Conservation (phyloP, 1,284 basidiomycete genomes). For the Cutaneotrichosporon spelunceum region DNA sequence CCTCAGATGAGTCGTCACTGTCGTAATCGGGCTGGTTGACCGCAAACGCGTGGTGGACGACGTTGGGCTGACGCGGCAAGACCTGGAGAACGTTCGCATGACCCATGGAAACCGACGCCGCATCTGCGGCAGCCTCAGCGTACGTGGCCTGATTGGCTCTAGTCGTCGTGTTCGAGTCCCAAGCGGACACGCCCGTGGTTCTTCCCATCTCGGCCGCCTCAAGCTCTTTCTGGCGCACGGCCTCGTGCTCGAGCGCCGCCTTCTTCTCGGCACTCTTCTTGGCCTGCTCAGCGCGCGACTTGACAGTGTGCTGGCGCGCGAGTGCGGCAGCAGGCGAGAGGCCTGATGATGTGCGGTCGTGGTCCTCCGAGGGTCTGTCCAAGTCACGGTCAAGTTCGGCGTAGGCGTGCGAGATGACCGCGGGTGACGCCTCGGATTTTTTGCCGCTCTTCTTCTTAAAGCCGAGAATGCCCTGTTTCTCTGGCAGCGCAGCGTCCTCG, state of each 20-base stretch:
- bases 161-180: slow-evolving; percentile 76
- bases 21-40: slow-evolving; percentile 60
- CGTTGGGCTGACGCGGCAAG: slow-evolving; percentile 26
- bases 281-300: slow-evolving; percentile 65
- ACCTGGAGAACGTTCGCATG: slow-evolving; percentile 14
- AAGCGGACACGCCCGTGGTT: slow-evolving; percentile 53
- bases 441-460: slow-evolving; percentile 54
- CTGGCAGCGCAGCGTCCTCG: slow-evolving; percentile 53
- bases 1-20: slow-evolving; percentile 58
- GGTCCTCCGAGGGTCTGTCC: slow-evolving; percentile 58
- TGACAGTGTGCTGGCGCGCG: slow-evolving; percentile 75
- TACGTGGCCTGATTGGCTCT: slow-evolving; percentile 34
- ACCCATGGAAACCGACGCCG: not conserved
- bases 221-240: not conserved
- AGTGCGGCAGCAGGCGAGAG: slow-evolving; percentile 89
- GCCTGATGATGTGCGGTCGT: slow-evolving; percentile 63
- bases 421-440: slow-evolving; percentile 59
- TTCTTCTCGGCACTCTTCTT: slow-evolving; percentile 36
- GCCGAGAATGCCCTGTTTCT: slow-evolving; percentile 35
- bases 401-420: slow-evolving; percentile 76
- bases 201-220: slow-evolving; percentile 5
- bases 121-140: not conserved
- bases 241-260: slow-evolving; percentile 10
- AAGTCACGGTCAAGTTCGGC: slow-evolving; percentile 83
- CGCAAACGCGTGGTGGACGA: slow-evolving; percentile 40